These are phyloP conservation scores for Polytolypa hystricis DNA, from an alignment of 2,329 filamentous ascomycete genomes.

Conservation along the genomic window DNA sequence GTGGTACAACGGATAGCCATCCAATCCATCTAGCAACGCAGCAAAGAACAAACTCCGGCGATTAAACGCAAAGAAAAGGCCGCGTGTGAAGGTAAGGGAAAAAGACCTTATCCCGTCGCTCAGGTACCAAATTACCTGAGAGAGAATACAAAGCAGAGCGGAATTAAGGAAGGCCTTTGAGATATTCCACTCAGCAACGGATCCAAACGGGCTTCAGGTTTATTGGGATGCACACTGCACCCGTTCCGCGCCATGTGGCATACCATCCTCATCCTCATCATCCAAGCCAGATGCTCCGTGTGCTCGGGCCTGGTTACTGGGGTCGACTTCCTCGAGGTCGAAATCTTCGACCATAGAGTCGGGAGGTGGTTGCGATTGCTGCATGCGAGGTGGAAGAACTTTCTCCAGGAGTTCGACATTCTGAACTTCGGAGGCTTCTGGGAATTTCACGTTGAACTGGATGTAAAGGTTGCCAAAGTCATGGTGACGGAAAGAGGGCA, in stretches of 20 bases:
- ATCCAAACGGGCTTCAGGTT: conserved; percentile 16
- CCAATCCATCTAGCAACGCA: too few species aligned
- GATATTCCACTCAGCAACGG: conserved; percentile 5
- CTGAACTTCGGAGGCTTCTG: conserved; percentile 57
- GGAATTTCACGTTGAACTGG: conserved; percentile 96
- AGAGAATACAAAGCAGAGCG: too few species aligned
- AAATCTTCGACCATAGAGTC: conserved; percentile 90
- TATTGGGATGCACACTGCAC: conserved; percentile 44
- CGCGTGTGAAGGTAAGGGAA: too few species aligned
- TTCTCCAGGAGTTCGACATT: conserved; percentile 71
- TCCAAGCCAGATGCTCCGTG: conserved; percentile 58
- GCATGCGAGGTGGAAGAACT: conserved; percentile 63
- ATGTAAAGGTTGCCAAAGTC: conserved; percentile 94
- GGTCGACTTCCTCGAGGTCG: conserved; percentile 75
- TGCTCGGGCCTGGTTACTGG: conserved; percentile 52
- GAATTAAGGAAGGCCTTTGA: too few species aligned
- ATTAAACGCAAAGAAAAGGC: too few species aligned
- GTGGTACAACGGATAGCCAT: too few species aligned
- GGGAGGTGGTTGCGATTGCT: conserved; percentile 56
- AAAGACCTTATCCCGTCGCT: too few species aligned
- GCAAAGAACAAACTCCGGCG: too few species aligned
- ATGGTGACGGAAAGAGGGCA: conserved; percentile 93
- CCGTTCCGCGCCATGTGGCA: conserved; percentile 38
- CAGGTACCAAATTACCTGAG: too few species aligned
- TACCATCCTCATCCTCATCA: conserved; percentile 54